Evolutionary conservation across 352 stramenopile species (phyloP).

Genomic region (Globisporangium polare): DNA sequence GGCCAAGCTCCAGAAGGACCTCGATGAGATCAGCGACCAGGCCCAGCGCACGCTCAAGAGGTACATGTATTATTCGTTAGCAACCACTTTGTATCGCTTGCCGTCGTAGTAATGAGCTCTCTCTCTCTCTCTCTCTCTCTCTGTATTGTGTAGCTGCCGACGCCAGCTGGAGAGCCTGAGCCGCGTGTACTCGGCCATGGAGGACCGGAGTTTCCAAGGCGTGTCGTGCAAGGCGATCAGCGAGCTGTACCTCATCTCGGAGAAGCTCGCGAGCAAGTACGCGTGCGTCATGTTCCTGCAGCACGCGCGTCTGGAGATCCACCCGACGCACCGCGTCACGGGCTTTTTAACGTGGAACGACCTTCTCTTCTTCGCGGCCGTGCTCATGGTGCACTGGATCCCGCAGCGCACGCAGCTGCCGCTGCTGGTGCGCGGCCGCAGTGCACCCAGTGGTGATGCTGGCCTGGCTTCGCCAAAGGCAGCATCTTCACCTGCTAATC

Average conservation of each 20-base stretch:
- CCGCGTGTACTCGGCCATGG: slow-evolving; percentile 64
- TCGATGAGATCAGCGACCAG: slow-evolving; percentile 79
- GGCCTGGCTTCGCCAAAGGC: not conserved
- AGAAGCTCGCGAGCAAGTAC: slow-evolving; percentile 74
- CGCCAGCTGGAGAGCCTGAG: slow-evolving; percentile 78
- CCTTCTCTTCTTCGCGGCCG: slow-evolving; percentile 61
- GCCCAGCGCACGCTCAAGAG: slow-evolving; percentile 62
- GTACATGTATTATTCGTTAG: too few relatives aligned
- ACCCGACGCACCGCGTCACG: slow-evolving; percentile 47
- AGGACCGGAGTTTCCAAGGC: slow-evolving; percentile 80
- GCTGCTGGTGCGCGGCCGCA: slow-evolving; percentile 23
- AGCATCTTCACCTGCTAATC: not conserved
- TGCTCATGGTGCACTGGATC: slow-evolving; percentile 79
- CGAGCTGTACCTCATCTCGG: slow-evolving; percentile 65
- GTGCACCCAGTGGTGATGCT: not conserved
- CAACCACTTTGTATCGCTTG: too few relatives aligned
- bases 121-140: not conserved
- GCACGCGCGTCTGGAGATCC: slow-evolving; percentile 74
- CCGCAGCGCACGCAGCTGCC: slow-evolving; percentile 40
- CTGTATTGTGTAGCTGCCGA: slow-evolving; percentile 36
- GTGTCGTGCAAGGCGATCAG: slow-evolving; percentile 36
- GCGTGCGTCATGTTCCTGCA: slow-evolving; percentile 78
- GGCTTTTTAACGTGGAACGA: slow-evolving; percentile 65
- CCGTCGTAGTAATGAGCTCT: not conserved
- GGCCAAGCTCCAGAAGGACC: slow-evolving; percentile 78